Base-by-base conservation (phyloP, 1,284 basidiomycete species). In the Cutaneotrichosporon mucoides region DNA sequence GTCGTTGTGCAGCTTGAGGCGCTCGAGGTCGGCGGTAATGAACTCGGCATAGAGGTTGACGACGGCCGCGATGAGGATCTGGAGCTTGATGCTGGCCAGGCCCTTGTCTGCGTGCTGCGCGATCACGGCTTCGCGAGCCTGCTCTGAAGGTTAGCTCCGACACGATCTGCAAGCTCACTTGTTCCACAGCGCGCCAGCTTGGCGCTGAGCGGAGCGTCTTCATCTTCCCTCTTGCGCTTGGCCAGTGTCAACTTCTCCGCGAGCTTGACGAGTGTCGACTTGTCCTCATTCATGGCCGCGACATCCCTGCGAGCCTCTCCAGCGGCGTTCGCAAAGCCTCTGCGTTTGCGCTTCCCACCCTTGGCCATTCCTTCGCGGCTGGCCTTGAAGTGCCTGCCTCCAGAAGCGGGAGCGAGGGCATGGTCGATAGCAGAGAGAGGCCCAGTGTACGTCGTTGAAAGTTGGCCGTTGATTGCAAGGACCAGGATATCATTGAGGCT, bases 11-110 rank as follows among this genome's bases (percentile, higher is more conserved):
- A 59, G 53, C 24, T 61, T 54, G 34, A 84, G 75, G 6, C 80
- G 62, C 2, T 64, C 57, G 10, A 81, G 65, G 63, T 88, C 87
- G 43, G 78, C 72, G 6, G 75, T 69, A 7, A 89, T 78, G 41
- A 80, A 80, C 5, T 79, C 75, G 4, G 83, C 79, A 62, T 87
- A 88, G 13, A 88, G 78, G 36, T 84, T 82, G 0, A 86, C 80
- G 6, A 88, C 82, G 0, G 82, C 78, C 56, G 87, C 73, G 71
- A 85, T 88, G 12, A 89, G 81, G 0, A 85, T 85, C 34, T 82
- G 81, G 68, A 83, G 86, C 53, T 78, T 80, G 11, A 76, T 76
- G 52, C 84, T 80, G 1, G 65, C 53, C 6, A 88, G 78, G 53
- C 82, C 83, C 10, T 60, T 45, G 2, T 73, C 63, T n/a, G 86